A percentile compares a stretch with the other conserved stretches of the same genome.
phyloP scores from a whole-genome alignment of 2,329 filamentous ascomycete species.

The Elsinoe batatas region DNA sequence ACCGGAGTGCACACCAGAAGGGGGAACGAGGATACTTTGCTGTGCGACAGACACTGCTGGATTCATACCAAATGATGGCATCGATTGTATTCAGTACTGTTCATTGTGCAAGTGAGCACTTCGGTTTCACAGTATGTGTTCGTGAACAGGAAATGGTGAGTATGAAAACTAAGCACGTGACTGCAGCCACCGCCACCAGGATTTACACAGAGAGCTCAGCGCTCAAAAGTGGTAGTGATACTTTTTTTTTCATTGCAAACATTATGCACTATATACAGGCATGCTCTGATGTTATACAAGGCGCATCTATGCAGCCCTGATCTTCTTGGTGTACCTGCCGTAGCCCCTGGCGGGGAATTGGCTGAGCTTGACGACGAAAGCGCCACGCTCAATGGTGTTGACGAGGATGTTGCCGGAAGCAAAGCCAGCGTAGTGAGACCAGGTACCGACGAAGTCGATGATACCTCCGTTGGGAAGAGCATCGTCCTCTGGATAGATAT shows the following conservation, averaged over 20 bases:
- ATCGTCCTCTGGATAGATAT: slow-evolving; percentile 44
- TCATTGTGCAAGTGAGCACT: too few species aligned
- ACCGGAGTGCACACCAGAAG: too few species aligned
- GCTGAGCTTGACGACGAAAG: slow-evolving; percentile 37
- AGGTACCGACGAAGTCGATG: slow-evolving; percentile 32
- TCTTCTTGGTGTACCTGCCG: slow-evolving; percentile 11
- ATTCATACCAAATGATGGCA: too few species aligned
- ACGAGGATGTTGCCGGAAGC: slow-evolving; percentile 41
- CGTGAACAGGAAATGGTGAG: too few species aligned
- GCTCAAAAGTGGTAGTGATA: background rate
- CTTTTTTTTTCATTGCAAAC: background rate
- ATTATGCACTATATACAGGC: background rate
- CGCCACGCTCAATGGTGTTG: slow-evolving; percentile 45
- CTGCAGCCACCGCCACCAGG: too few species aligned
- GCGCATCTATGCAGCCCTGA: slow-evolving; percentile 7
- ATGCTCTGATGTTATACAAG: background rate
- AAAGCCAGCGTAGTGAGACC: slow-evolving; percentile 43
- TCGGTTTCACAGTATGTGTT: too few species aligned
- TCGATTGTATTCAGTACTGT: too few species aligned
- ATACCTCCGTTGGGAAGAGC: slow-evolving; percentile 25
- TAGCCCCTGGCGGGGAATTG: slow-evolving; percentile 9
- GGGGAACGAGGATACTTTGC: too few species aligned
- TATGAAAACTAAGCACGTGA: too few species aligned
- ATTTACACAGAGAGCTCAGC: too few species aligned
- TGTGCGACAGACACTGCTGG: too few species aligned